These are phyloP conservation scores for Boletus rufocinnamomeus DNA, from an alignment of 768 basidiomycete species.

Conservation along the genomic window DNA sequence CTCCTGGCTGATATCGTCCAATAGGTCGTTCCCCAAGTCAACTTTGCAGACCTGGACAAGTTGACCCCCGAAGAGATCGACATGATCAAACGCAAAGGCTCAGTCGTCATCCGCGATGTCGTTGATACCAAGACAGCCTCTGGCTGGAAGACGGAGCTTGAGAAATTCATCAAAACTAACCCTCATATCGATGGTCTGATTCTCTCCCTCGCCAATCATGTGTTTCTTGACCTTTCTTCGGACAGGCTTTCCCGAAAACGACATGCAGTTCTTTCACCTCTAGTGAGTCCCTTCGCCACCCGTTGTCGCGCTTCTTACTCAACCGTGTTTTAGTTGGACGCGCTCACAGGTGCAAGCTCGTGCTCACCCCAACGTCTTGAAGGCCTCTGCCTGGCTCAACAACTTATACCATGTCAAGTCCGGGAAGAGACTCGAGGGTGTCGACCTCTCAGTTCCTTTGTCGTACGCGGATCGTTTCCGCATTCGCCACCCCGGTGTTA, in stretches of 20 bases:
- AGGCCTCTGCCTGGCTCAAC: constrained; percentile 60
- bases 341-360: constrained; percentile 66
- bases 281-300: constrained; percentile 48
- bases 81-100: constrained; percentile 54
- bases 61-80: constrained; percentile 49
- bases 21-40: constrained; percentile 64
- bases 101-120: constrained; percentile 61
- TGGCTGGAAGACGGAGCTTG: constrained; percentile 57
- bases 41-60: constrained; percentile 53
- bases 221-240: background rate
- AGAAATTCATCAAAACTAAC: constrained; percentile 58
- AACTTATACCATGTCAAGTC: constrained; percentile 55
- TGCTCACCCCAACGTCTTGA: constrained; percentile 64
- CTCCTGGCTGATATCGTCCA: background rate
- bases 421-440: constrained; percentile 44
- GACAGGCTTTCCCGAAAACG: constrained; percentile 51
- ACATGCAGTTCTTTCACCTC: constrained; percentile 74
- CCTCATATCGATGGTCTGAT: constrained; percentile 52
- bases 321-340: constrained; percentile 41
- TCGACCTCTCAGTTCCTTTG: constrained; percentile 62
- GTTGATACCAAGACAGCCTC: constrained; percentile 57
- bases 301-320: background rate
- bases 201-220: background rate
- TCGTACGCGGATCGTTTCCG: constrained; percentile 75
- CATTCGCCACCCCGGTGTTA: constrained; percentile 64